Base-by-base conservation (phyloP, 2,329 filamentous ascomycete species). In the Apiospora aurea region DNA sequence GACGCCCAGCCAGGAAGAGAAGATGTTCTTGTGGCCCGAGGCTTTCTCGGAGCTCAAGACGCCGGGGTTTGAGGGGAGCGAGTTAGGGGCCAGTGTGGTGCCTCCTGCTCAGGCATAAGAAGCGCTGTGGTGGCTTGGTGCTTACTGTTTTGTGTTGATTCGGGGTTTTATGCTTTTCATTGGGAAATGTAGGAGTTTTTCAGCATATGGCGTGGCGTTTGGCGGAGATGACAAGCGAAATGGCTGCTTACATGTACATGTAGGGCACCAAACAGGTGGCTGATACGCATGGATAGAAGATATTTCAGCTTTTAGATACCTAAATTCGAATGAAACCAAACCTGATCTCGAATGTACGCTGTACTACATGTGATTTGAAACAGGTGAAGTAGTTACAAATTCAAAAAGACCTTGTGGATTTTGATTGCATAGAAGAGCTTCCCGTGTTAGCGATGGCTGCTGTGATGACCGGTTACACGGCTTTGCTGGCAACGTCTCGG, bases 21-120 rank as follows among this genome's bases (percentile, higher is more conserved):
- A 87, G 82, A 88, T 89, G 82, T 88, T 91, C 75, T 80, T 90
- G 61, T 91, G 89, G 89, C 90, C 89, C 0, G 87, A 91, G 77
- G 83, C 85, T 11, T 90, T 90, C 75, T 84, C 86, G 6, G 81
- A 87, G 73, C 79, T 84, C 69, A 83, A 83, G 75, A 80, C 81
- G 47, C 75, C 78, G 26, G 70, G 69, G 13, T 72, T 75, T n/a
- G 75, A 77, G 71, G 51, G 74, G 57, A 68, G 64, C 14, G 72
- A 76, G 71, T 46, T 73, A 43, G 70, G 53, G 2, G 41, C 70
- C 18, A 34, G 51, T 41, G 51, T 68, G 21, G 57, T 47, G 29
- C 51, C 71, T 8, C 44, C 49, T 13, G 71, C 69, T 29, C 72
- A 72, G 69, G 71, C 73, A 21, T 21, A 4, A 61, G 13, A 3